Conservation (phyloP, 352 stramenopile genomes). For the Plasmopara halstedii region DNA sequence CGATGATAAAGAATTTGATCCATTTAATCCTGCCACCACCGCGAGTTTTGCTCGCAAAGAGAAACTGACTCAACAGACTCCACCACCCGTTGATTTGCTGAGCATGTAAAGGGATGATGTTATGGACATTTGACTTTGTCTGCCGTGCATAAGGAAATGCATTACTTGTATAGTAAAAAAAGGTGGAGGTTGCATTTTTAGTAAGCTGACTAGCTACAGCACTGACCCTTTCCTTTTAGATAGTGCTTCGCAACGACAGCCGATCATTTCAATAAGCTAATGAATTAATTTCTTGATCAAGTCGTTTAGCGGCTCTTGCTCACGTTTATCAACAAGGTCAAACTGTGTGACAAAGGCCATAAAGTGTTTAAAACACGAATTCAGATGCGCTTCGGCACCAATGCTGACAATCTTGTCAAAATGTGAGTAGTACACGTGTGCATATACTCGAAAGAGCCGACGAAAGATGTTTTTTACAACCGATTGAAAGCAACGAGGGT, state of each 20-base stretch:
- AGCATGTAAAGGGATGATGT: constrained; percentile 17
- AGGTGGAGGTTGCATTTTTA: constrained; percentile 12
- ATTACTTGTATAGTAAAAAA: constrained; percentile 28
- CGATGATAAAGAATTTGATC: constrained; percentile 43
- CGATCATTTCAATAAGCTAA: too few relatives aligned
- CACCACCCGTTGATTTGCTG: constrained; percentile 35
- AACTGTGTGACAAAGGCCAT: constrained; percentile 96
- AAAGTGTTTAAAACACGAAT: constrained; percentile 98
- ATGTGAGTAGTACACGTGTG: constrained; percentile 95
- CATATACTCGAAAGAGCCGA: constrained; percentile 95
- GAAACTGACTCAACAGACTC: constrained; percentile 16
- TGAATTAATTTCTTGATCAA: constrained; percentile 80
- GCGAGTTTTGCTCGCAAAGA: constrained; percentile 13
- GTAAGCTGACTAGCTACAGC: background rate
- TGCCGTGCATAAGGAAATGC: constrained; percentile 15
- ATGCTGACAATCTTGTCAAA: constrained; percentile 93
- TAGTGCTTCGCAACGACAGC: too few relatives aligned
- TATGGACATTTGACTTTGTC: background rate
- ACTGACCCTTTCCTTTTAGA: too few relatives aligned
- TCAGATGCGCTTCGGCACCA: constrained; percentile 93
- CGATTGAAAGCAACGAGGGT: constrained; percentile 78
- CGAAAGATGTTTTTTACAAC: constrained; percentile 92
- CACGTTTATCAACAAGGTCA: constrained; percentile 88
- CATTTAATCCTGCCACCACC: constrained; percentile 29
- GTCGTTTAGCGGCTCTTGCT: constrained; percentile 92